phyloP scores from a whole-genome alignment of 192 early-diverging fungal species.

The Glomus cerebriforme region DNA sequence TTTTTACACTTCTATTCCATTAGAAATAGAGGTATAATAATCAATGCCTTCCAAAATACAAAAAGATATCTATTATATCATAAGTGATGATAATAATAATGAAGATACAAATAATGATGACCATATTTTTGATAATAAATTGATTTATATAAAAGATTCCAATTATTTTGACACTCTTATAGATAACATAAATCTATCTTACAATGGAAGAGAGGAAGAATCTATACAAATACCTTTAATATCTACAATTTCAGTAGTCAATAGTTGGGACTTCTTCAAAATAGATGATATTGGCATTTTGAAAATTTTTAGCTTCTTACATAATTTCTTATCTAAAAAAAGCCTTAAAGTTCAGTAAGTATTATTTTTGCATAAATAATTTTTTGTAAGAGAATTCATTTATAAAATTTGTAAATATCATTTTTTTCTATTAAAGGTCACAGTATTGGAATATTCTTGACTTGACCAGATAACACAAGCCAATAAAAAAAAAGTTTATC shows the following conservation, averaged over 20 bases:
- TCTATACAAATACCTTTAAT: too few relatives aligned
- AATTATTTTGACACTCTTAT: constrained; percentile 19
- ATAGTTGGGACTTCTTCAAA: constrained; percentile 5
- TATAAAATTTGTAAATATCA: constrained; percentile 20
- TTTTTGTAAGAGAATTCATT: constrained; percentile 8
- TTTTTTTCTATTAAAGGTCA: constrained; percentile 11
- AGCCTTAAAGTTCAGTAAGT: constrained; percentile 26
- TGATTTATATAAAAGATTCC: constrained; percentile 18
- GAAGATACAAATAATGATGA: not conserved
- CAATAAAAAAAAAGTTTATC: constrained; percentile 18
- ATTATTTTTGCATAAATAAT: not conserved
- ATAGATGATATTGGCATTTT: constrained; percentile 17
- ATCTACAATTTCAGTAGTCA: constrained; percentile 16
- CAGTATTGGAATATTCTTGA: constrained; percentile 22
- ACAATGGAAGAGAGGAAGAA: too few relatives aligned
- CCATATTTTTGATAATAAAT: constrained; percentile 21
- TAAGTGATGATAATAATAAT: not conserved
- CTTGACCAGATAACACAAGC: constrained; percentile 16
- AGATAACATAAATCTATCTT: constrained; percentile 15
- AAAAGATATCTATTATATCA: too few relatives aligned
- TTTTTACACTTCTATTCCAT: too few relatives aligned
- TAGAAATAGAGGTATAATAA: too few relatives aligned
- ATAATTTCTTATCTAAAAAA: constrained; percentile 10
- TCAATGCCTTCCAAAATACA: too few relatives aligned
- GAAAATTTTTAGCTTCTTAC: constrained; percentile 5